A percentile compares a stretch with the other conserved stretches of the same genome.
Evolutionary conservation across 805 yeast species (phyloP).

Genomic region (Teunomyces gatunensis): DNA sequence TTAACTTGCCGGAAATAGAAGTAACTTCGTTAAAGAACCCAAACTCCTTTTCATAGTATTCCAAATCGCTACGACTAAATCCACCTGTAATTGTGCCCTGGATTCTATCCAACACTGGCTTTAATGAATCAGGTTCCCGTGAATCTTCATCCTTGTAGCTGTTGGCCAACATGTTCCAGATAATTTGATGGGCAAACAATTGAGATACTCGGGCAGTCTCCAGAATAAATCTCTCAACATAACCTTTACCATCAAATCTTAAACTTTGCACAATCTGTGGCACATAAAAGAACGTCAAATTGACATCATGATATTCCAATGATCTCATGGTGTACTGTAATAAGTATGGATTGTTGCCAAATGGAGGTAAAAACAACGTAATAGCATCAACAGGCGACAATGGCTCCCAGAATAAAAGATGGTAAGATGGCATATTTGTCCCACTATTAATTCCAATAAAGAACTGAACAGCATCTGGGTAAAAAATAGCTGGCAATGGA

Average conservation of each 20-base stretch:
- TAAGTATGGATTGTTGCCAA: conserved; percentile 60
- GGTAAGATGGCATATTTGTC: conserved; percentile 36
- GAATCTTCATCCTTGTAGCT: conserved; percentile 88
- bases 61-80: conserved; percentile 59
- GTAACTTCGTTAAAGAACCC: conserved; percentile 89
- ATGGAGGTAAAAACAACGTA: conserved; percentile 75
- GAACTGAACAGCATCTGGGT: conserved; percentile 60
- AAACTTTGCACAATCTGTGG: conserved; percentile 96
- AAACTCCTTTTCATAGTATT: conserved; percentile 79
- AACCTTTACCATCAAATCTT: conserved; percentile 78
- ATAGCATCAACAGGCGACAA: conserved; percentile 83
- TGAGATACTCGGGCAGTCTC: conserved; percentile 92
- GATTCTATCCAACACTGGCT: conserved; percentile 78
- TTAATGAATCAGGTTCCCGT: conserved; percentile 71
- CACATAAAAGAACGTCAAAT: conserved; percentile 89
- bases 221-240: conserved; percentile 81
- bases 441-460: conserved; percentile 42
- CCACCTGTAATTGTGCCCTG: conserved; percentile 59
- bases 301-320: conserved; percentile 81
- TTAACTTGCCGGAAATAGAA: conserved; percentile 87
- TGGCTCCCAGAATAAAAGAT: conserved; percentile 66
- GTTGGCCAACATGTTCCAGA: conserved; percentile 97
- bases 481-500: conserved; percentile 58
- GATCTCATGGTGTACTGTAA: conserved; percentile 90
- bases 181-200: conserved; percentile 93